These are phyloP conservation scores for Eleusine indica DNA, from an alignment of 176 grass and related monocot genomes.

Conservation along the genomic window DNA sequence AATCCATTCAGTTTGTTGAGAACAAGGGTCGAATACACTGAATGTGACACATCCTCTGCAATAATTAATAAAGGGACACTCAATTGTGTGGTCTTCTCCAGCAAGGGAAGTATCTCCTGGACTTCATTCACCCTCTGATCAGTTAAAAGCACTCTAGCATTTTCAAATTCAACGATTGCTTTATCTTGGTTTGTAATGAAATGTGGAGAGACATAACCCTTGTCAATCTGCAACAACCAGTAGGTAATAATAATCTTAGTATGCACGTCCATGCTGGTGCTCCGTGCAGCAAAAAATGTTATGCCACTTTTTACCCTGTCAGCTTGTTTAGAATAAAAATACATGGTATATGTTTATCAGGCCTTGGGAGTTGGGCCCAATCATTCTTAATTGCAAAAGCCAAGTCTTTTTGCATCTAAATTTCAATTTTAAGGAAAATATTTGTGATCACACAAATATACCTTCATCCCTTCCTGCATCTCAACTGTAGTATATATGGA, in stretches of 20 bases:
- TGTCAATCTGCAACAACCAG: constrained; percentile 71
- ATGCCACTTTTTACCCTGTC: not conserved
- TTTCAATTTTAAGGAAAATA: not conserved
- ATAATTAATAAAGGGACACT: constrained; percentile 92
- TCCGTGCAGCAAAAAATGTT: constrained; percentile 5
- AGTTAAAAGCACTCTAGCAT: constrained; percentile 89
- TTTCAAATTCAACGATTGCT: constrained; percentile 82
- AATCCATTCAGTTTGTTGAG: constrained; percentile 91
- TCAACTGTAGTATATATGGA: constrained; percentile 87
- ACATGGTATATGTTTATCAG: not conserved
- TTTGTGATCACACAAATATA: constrained; percentile 40
- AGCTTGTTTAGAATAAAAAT: not conserved
- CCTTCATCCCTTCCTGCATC: constrained; percentile 98
- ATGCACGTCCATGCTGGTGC: not conserved
- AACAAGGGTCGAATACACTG: constrained; percentile 66
- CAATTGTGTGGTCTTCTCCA: constrained; percentile 83
- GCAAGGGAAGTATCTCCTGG: constrained; percentile 77
- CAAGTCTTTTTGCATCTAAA: constrained; percentile 22
- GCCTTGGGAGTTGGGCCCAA: not conserved
- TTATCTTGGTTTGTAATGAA: constrained; percentile 98
- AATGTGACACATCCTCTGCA: constrained; percentile 79
- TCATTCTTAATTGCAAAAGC: not conserved
- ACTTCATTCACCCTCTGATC: constrained; percentile 79
- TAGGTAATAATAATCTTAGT: constrained; percentile 10
- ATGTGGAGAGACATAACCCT: constrained; percentile 91